Evolutionary conservation across 371 early-diverging fungal species (phyloP).

Genomic region (Basidiobolus meristosporus): DNA sequence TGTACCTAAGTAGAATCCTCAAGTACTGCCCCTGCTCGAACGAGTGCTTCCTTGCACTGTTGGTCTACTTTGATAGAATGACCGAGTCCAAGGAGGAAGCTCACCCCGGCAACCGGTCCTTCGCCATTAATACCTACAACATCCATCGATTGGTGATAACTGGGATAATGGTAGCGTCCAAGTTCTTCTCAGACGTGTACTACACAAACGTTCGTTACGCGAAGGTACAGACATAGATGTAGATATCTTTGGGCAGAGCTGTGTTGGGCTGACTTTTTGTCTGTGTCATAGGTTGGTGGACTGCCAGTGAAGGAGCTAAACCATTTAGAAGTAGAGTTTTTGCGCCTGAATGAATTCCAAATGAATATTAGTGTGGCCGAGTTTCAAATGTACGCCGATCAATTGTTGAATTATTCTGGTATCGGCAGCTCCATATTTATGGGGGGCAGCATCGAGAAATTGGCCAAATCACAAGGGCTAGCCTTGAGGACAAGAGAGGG

Average conservation of each 20-base stretch:
- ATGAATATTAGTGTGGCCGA: conserved; percentile 48
- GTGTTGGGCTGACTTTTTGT: too few relatives aligned
- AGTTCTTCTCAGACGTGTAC: conserved; percentile 76
- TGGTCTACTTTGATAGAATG: conserved; percentile 68
- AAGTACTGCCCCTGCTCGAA: conserved; percentile 82
- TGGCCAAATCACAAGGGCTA: too few relatives aligned
- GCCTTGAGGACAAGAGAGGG: too few relatives aligned
- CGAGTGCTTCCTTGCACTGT: conserved; percentile 62
- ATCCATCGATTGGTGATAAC: conserved; percentile 78
- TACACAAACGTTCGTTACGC: conserved; percentile 81
- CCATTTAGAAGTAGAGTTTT: conserved; percentile 64
- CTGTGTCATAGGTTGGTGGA: too few relatives aligned
- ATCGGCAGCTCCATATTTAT: too few relatives aligned
- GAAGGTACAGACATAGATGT: too few relatives aligned
- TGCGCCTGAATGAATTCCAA: conserved; percentile 53
- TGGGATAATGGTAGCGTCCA: conserved; percentile 61
- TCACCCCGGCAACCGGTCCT: too few relatives aligned
- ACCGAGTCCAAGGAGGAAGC: conserved; percentile 8
- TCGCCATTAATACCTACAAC: conserved; percentile 63
- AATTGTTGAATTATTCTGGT: conserved; percentile 29
- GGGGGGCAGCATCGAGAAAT: too few relatives aligned
- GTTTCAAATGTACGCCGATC: conserved; percentile 62
- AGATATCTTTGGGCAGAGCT: too few relatives aligned
- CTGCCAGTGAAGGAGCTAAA: conserved; percentile 76
- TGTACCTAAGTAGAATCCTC: conserved; percentile 66